Evolutionary conservation across 169 alveolate species (phyloP), one percentile per base, ranked within the genome.

Genomic region (Babesia microti): DNA sequence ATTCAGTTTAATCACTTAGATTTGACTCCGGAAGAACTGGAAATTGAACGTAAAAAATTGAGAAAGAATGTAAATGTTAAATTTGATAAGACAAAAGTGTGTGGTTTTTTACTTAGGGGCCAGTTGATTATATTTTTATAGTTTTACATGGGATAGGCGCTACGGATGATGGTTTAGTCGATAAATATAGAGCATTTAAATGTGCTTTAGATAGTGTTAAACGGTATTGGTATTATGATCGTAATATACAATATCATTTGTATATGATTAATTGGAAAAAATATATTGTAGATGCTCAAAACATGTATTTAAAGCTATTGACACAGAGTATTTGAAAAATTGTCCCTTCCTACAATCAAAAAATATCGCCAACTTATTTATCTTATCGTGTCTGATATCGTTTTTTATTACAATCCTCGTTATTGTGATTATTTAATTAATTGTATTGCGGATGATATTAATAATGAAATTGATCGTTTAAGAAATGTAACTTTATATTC

Each of bases 61-160:
- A n/a, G n/a, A n/a, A n/a, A n/a, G n/a, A n/a, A n/a, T n/a, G n/a
- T n/a, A n/a, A n/a, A n/a, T n/a, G n/a, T n/a, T n/a, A n/a, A n/a
- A n/a, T n/a, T n/a, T n/a, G n/a, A n/a, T n/a, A n/a, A n/a, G n/a
- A n/a, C n/a, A n/a, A n/a, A n/a, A n/a, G n/a, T n/a, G n/a, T n/a
- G n/a, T n/a, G n/a, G n/a, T n/a, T n/a, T n/a, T n/a, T n/a, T n/a
- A n/a, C n/a, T n/a, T n/a, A n/a, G n/a, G n/a, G n/a, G n/a, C n/a
- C n/a, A n/a, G 76, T 60, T 2, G 81, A 75, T 35, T 68, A 44
- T 44, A 75, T 75, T 32, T 48, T 75, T 17, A 59, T 75, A 53
- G 59, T 72, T 46, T 63, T 75, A 15, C 85, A 75, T 42, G 85
- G 85, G 21, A 75, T 75, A 41, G 85, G 85, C 22, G 49, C 79